Evolutionary conservation across 306 rosid genomes (phyloP).

Genomic region (Quercus cerris): DNA sequence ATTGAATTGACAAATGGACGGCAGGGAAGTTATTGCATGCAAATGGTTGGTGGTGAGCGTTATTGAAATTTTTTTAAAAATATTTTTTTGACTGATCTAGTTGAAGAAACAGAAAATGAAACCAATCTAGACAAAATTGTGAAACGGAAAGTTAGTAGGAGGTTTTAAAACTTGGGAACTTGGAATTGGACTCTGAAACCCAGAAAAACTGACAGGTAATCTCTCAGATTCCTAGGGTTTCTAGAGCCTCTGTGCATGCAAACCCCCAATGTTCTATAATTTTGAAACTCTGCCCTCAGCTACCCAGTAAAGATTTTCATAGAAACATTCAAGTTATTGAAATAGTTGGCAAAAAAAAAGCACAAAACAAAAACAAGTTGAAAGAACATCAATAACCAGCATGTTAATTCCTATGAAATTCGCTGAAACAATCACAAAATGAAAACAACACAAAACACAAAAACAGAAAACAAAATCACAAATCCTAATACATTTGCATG

Average conservation of each 20-base stretch:
- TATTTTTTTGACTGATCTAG: not conserved
- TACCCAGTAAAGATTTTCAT: not conserved
- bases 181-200: constrained; percentile 5
- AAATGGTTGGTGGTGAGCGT: not conserved
- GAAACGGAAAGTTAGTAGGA: not conserved
- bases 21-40: constrained; percentile 3
- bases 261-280: not conserved
- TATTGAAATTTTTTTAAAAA: not conserved
- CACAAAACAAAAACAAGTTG: not conserved
- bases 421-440: not conserved
- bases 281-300: not conserved
- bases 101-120: not conserved
- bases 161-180: not conserved
- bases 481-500: not conserved
- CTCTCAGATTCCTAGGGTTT: not conserved
- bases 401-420: not conserved
- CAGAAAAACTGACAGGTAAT: not conserved
- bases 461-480: not conserved
- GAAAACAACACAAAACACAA: not conserved
- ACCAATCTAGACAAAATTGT: not conserved
- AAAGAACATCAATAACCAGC: not conserved
- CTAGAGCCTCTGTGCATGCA: constrained; percentile 12
- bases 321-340: not conserved
- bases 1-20: constrained; percentile 16
- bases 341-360: not conserved